Evolutionary conservation across 2,329 filamentous ascomycete species (phyloP).

Genomic region (Hysterium pulicare): DNA sequence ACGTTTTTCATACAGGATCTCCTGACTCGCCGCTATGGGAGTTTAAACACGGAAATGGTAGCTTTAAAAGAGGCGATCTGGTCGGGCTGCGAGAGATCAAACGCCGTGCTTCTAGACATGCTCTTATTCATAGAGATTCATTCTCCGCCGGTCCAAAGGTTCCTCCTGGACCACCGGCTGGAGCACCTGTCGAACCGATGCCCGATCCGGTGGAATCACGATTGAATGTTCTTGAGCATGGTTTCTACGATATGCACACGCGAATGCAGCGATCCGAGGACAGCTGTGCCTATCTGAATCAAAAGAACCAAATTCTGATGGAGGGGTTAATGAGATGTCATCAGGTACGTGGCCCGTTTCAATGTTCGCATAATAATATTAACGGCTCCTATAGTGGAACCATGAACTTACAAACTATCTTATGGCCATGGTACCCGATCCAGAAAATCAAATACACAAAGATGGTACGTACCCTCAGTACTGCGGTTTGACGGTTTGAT

Average conservation of each 20-base stretch:
- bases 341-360: constrained; percentile 48
- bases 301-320: constrained; percentile 76
- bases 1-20: constrained; percentile 93
- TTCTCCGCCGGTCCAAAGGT: constrained; percentile 71
- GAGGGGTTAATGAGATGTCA: constrained; percentile 75
- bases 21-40: constrained; percentile 96
- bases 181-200: constrained; percentile 79
- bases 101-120: constrained; percentile 85
- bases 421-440: constrained; percentile 68
- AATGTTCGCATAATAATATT: constrained; percentile 11
- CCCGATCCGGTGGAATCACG: constrained; percentile 75
- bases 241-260: constrained; percentile 72
- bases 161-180: constrained; percentile 69
- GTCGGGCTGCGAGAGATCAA: constrained; percentile 93
- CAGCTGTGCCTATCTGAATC: constrained; percentile 70
- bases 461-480: constrained; percentile 62
- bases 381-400: constrained; percentile 60
- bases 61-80: constrained; percentile 92
- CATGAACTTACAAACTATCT: constrained; percentile 78
- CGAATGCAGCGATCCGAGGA: constrained; percentile 82
- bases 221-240: constrained; percentile 73
- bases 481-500: constrained; percentile 1
- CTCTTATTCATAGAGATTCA: constrained; percentile 86
- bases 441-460: constrained; percentile 73
- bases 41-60: constrained; percentile 96